Evolutionary conservation across 768 basidiomycete species (phyloP), one percentile per base, ranked within the genome.

Genomic region (Tylopilus felleus): DNA sequence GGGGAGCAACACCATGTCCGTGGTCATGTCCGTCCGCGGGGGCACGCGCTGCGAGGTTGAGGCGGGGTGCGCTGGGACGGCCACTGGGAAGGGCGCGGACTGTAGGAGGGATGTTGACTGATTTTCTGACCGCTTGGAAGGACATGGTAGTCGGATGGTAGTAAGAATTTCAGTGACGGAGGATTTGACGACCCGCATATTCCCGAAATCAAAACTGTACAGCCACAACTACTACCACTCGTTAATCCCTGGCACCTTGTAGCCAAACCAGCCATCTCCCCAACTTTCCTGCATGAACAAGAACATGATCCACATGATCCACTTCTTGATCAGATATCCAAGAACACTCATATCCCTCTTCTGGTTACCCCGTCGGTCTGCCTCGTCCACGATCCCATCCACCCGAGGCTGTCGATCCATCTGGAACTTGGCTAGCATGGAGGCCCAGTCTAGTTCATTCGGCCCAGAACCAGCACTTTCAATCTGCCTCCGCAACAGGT

Each of bases 71-170:
- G 61, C 71, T 70, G 28, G 95, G 95, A 14, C 93, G 79, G 55
- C 95, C 95, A 31, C 81, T 84, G 41, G 93, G 79, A 53, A 90
- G 81, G 7, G 83, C 77, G 66, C 89, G 83, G 60, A 90, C 83
- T 31, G 92, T 91, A 53, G 93, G 90, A 31, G 88, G 72, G 59
- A 96, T 75, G 72, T 83, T 90, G 65, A 92, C 76, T 59, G 88
- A 86, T 75, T 85, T 92, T 86, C 86, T 90, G 64, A 83, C 77
- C 76, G 80, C 84, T 68, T 85, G 80, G 70, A 86, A 76, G 62
- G 84, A 75, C 84, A 88, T 88, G 40, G 12, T 29, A 23, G 35
- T 38, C 14, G 25, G 9, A 33, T 51, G 21, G 49, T 9, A 21
- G 17, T 12, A 14, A 35, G 23, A 43, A 23, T 40, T 31, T 40